Evolutionary conservation across 1,139 yeast species (phyloP).

Genomic region (Pneumocystis sp.): DNA sequence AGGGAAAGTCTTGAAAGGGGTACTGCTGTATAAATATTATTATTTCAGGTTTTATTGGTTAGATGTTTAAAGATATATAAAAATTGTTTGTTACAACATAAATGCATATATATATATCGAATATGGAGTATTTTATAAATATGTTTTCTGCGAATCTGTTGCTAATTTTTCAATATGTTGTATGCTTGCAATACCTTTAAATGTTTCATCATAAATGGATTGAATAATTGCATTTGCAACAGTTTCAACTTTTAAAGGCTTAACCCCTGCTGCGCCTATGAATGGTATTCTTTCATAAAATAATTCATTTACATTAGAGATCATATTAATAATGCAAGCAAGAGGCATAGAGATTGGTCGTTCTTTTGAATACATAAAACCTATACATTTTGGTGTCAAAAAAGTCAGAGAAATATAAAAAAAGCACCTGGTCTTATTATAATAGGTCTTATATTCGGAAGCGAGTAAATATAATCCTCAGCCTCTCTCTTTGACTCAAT

Average conservation of each 20-base stretch:
- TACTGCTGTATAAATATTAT: conserved; percentile 22
- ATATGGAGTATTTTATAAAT: not conserved
- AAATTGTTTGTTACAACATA: not conserved
- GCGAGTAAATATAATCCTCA: conserved; percentile 2
- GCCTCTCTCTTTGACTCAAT: conserved; percentile 11
- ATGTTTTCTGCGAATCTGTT: not conserved
- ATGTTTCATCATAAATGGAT: not conserved
- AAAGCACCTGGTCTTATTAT: conserved; percentile 11
- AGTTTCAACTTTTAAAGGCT: conserved; percentile 9
- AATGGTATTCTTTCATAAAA: conserved; percentile 2
- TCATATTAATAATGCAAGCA: not conserved
- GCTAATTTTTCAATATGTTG: not conserved
- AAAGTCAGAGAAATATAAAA: not conserved
- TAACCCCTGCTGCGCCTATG: conserved; percentile 10
- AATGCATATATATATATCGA: not conserved
- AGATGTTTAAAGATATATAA: not conserved
- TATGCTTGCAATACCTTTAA: not conserved
- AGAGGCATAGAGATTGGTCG: conserved; percentile 1
- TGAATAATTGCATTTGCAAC: conserved; percentile 10
- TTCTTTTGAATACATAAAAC: conserved; percentile 5
- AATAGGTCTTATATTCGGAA: conserved; percentile 8
- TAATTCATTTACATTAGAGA: conserved; percentile 3
- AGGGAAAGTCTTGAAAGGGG: conserved; percentile 31
- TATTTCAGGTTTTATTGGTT: not conserved
- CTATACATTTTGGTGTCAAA: not conserved